Conservation (phyloP, 2,329 filamentous ascomycete species). For the Sporothrix humicola region DNA sequence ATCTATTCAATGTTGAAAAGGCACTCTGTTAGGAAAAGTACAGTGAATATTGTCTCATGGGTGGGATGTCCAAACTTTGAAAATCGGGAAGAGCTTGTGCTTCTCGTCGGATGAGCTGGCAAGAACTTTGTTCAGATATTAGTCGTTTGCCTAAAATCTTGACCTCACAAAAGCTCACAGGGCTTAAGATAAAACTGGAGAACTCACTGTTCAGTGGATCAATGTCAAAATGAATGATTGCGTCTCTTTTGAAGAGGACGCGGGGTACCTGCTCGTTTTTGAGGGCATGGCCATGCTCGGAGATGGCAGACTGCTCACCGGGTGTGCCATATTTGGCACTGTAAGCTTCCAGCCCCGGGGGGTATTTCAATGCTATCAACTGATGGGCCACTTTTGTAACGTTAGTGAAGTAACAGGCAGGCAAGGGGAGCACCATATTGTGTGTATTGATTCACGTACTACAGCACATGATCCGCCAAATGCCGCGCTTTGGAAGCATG, state of each 20-base stretch:
- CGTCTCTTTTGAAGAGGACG: not conserved
- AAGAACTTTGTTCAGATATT: slow-evolving; percentile 20
- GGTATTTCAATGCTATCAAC: slow-evolving; percentile 27
- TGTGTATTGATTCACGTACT: slow-evolving; percentile 14
- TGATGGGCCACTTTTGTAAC: slow-evolving; percentile 17
- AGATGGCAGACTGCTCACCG: too few relatives aligned
- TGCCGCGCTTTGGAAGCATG: slow-evolving; percentile 12
- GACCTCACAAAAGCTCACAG: not conserved
- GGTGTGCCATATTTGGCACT: too few relatives aligned
- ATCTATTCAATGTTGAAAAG: too few relatives aligned
- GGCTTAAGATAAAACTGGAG: not conserved
- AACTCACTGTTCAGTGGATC: slow-evolving; percentile 32
- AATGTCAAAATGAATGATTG: slow-evolving; percentile 35
- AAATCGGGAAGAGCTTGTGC: slow-evolving; percentile 29
- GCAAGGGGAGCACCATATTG: too few relatives aligned
- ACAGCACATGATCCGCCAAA: slow-evolving; percentile 30
- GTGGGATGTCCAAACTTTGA: slow-evolving; percentile 19
- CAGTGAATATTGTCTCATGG: not conserved
- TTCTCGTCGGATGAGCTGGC: not conserved
- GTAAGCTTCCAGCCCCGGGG: not conserved
- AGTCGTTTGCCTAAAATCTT: not conserved
- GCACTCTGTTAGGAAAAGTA: too few relatives aligned
- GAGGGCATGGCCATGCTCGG: not conserved
- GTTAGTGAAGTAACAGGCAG: not conserved
- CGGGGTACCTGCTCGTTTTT: not conserved